Conservation (phyloP, 2,329 filamentous ascomycete genomes). For the Ceratocystis alfenasii region DNA sequence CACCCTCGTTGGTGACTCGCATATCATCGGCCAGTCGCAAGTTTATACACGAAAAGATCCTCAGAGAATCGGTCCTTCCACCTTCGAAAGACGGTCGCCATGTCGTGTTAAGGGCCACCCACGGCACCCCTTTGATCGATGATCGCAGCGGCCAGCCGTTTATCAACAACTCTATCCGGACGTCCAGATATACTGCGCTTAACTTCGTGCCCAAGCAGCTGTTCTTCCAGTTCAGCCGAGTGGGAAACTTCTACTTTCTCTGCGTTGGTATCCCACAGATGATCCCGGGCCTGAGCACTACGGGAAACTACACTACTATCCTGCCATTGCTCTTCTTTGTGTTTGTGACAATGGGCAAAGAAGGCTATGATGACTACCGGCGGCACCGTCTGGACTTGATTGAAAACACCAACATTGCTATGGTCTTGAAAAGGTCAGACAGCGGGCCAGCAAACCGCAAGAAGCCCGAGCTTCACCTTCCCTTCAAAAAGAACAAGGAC, state of each 20-base stretch:
- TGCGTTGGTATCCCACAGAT: constrained; percentile 75
- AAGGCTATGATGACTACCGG: constrained; percentile 76
- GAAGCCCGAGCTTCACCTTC: constrained; percentile 17
- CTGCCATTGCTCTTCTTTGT: constrained; percentile 66
- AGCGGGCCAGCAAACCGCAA: neutral
- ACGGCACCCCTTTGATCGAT: constrained; percentile 36
- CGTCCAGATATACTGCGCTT: constrained; percentile 70
- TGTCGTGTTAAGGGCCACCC: constrained; percentile 34
- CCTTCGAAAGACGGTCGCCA: constrained; percentile 58
- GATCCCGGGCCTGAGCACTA: constrained; percentile 62
- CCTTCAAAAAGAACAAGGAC: constrained; percentile 33
- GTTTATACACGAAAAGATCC: constrained; percentile 36
- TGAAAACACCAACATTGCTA: constrained; percentile 53
- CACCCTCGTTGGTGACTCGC: constrained; percentile 6
- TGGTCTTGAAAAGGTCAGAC: constrained; percentile 28
- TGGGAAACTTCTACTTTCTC: constrained; percentile 81
- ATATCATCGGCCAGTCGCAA: constrained; percentile 8
- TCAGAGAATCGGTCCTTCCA: constrained; percentile 55
- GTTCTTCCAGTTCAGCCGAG: constrained; percentile 71
- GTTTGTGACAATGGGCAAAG: constrained; percentile 67
- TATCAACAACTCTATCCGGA: constrained; percentile 57
- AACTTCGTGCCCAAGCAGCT: constrained; percentile 79
- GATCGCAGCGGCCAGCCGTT: constrained; percentile 39
- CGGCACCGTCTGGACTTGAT: constrained; percentile 69
- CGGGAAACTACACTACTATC: constrained; percentile 62